phyloP scores from a whole-genome alignment of 2,329 filamentous ascomycete genomes.

The Triangularia verruculosa region DNA sequence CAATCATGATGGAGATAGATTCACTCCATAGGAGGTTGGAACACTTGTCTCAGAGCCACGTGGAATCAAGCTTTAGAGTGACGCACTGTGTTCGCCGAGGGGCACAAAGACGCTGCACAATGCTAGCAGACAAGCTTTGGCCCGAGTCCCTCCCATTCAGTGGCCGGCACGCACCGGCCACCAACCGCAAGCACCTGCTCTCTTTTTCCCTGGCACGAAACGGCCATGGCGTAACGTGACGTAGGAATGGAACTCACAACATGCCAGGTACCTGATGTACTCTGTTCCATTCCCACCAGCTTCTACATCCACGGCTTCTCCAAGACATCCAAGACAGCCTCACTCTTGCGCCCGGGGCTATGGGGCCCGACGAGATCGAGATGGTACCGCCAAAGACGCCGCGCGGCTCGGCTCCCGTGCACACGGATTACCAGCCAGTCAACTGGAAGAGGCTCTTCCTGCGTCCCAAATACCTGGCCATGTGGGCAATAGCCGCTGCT shows the following conservation, averaged over 20 bases:
- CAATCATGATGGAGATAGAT: no score
- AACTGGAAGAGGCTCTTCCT: conserved; percentile 37
- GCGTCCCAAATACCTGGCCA: conserved; percentile 36
- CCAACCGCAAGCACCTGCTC: neutral
- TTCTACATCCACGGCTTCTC: neutral
- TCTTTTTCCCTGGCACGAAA: neutral
- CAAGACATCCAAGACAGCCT: neutral
- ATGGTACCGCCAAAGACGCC: neutral
- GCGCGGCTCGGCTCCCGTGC: conserved; percentile 13
- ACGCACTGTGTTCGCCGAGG: neutral
- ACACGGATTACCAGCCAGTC: conserved; percentile 35
- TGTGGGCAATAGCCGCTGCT: conserved; percentile 32
- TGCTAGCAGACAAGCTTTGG: neutral
- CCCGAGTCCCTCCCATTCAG: neutral
- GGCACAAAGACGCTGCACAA: neutral
- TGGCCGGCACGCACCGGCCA: neutral
- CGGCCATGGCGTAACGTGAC: neutral
- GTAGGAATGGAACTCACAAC: neutral
- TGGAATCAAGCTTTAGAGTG: neutral
- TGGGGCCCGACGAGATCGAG: conserved; percentile 4
- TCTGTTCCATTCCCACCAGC: neutral
- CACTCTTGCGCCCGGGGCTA: neutral
- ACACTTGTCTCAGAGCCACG: neutral
- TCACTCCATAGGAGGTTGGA: no score
- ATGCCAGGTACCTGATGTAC: neutral